Base-by-base conservation (phyloP, 768 basidiomycete genomes). In the Phylloporus sp. region DNA sequence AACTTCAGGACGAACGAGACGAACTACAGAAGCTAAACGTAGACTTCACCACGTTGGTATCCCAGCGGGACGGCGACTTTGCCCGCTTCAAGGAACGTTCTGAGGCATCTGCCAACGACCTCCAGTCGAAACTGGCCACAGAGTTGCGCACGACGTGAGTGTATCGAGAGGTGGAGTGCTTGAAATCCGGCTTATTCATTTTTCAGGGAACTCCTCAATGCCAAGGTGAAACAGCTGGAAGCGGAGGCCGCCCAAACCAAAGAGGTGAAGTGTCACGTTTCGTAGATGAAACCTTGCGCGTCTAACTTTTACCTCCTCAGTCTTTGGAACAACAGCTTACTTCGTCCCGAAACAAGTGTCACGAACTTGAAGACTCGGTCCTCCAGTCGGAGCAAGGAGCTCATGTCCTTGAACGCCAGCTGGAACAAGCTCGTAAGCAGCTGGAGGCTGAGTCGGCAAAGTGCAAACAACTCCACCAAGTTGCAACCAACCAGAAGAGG, bases 341-440 rank as follows among this genome's bases (percentile, higher is more conserved):
- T 0, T 67, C 76, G 18, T 78, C 86, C 6, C 86, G 89, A 57
- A 73, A 77, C 28, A 90, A 90, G 57, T 86, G 84, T 49, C 80
- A 86, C 46, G 84, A 86, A 47, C 85, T 92, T 46, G 95, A 99
- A 65, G 95, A 98, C 60, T 78, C 84, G 0, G 78, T 90, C 2
- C 74, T 96, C 6, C 82, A 87, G 55, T 75, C 89, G 40, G 88
- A 97, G 64, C 77, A 89, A 24, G 92, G 93, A 47, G 81, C 89
- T 61, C 81, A 79, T 10, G 72, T 81, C 14, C 81, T 84, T 52
- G 77, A 81, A 38, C 78, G 85, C 5, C 86, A 92, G 54, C 61
- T 87, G 49, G 87, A 94, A 20, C 71, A 76, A 5, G 66, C 76
- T 44, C 78, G 79, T 34, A 84, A 84, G 55, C 86, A 90, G 50